Conservation (phyloP, 768 basidiomycete genomes). For the Pleurotus djamor region DNA sequence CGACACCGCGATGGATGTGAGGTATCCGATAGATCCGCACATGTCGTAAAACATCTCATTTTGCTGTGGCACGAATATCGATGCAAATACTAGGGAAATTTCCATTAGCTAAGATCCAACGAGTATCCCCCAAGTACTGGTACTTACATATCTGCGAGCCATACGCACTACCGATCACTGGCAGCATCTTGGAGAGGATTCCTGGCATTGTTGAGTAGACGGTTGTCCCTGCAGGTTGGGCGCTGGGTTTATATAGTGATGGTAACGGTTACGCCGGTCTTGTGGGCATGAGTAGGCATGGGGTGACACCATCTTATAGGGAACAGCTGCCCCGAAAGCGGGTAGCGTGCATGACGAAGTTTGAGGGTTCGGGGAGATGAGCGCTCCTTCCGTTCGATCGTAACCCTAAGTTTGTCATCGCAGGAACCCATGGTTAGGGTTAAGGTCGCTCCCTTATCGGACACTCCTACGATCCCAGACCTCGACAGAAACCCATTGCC, state of each 20-base stretch:
- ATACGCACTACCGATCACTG: constrained; percentile 45
- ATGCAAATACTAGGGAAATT: constrained; percentile 41
- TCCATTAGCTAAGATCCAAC: neutral
- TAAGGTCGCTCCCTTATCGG: neutral
- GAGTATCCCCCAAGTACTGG: neutral
- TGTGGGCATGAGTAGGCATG: neutral
- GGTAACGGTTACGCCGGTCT: neutral
- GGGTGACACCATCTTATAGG: no score
- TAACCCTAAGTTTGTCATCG: neutral
- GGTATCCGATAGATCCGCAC: constrained; percentile 62
- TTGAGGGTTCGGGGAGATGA: neutral
- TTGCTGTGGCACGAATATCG: constrained; percentile 62
- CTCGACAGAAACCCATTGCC: neutral
- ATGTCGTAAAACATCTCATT: constrained; percentile 70
- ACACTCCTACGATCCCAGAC: neutral
- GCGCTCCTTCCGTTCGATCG: neutral
- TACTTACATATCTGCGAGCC: constrained; percentile 44
- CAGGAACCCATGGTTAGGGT: neutral
- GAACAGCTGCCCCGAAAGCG: neutral
- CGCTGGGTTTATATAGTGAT: neutral
- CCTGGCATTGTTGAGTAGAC: neutral
- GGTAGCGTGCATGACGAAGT: neutral
- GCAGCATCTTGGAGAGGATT: constrained; percentile 54
- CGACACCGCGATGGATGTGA: constrained; percentile 57
- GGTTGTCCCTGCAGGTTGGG: no score